Conservation (phyloP, 2,329 filamentous ascomycete genomes). For the Colletotrichum spinosum region DNA sequence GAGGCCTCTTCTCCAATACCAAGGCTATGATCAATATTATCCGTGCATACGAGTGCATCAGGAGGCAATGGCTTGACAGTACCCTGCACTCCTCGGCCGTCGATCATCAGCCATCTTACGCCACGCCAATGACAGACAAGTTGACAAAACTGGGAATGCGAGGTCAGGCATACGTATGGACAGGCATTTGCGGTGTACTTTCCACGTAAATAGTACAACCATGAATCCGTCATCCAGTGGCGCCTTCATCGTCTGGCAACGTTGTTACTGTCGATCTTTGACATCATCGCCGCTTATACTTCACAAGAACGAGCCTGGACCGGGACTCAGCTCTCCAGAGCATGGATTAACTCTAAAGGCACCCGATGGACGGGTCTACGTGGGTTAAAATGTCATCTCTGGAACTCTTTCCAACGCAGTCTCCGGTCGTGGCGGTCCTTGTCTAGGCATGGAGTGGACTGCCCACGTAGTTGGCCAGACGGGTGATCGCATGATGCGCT, state of each 20-base stretch:
- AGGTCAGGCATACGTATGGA: not conserved
- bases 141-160: not conserved
- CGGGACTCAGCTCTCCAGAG: too few relatives aligned
- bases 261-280: too few relatives aligned
- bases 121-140: constrained; percentile 1
- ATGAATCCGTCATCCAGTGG: not conserved
- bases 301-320: too few relatives aligned
- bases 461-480: constrained; percentile 1
- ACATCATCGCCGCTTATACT: too few relatives aligned
- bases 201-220: constrained; percentile 17
- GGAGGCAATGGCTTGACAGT: too few relatives aligned
- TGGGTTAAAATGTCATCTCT: not conserved
- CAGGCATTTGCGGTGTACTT: not conserved
- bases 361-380: too few relatives aligned
- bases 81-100: constrained; percentile 8
- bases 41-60: too few relatives aligned
- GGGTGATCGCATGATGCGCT: constrained; percentile 20
- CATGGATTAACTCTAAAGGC: too few relatives aligned
- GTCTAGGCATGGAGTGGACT: not conserved
- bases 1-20: too few relatives aligned
- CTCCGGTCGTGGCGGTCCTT: not conserved
- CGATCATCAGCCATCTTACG: constrained; percentile 10
- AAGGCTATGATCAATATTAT: too few relatives aligned
- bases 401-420: not conserved
- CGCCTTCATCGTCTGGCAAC: not conserved